phyloP scores from a whole-genome alignment of 495 filamentous ascomycete genomes.

The Parathielavia hyrcaniae region DNA sequence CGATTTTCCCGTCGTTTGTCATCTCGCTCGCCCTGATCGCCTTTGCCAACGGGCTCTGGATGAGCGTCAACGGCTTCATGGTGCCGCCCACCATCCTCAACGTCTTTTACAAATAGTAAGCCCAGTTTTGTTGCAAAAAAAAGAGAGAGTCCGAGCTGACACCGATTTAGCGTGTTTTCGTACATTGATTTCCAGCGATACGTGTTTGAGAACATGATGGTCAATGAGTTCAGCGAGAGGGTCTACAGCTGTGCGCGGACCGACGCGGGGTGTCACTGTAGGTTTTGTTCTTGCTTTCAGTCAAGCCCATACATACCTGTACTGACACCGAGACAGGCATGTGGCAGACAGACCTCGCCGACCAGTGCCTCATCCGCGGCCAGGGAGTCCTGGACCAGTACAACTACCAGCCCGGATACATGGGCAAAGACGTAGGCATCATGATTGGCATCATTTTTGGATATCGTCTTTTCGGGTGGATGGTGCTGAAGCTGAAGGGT shows the following conservation, averaged over 20 bases:
- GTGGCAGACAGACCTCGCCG: conserved; percentile 56
- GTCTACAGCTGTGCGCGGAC: conserved; percentile 51
- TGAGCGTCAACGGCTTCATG: conserved; percentile 75
- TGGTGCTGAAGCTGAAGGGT: conserved; percentile 34
- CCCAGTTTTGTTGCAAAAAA: too few relatives aligned
- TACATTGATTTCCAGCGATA: conserved; percentile 81
- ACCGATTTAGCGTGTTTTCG: too few relatives aligned
- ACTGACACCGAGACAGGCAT: conserved; percentile 35
- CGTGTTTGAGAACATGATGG: conserved; percentile 88
- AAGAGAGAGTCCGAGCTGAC: too few relatives aligned
- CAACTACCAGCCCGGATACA: conserved; percentile 56
- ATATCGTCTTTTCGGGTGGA: conserved; percentile 56
- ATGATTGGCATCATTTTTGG: conserved; percentile 65
- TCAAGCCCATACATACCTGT: too few relatives aligned
- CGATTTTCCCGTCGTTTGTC: conserved; percentile 71
- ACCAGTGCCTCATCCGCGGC: conserved; percentile 61
- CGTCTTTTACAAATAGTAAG: conserved; percentile 79
- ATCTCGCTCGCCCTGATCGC: conserved; percentile 67
- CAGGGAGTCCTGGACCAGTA: conserved; percentile 60
- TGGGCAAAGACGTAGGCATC: conserved; percentile 69
- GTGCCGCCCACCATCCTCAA: conserved; percentile 65
- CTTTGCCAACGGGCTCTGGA: conserved; percentile 82
- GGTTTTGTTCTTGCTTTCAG: neutral
- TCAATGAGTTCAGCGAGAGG: conserved; percentile 67
- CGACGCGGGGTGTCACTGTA: conserved; percentile 48